Conservation (phyloP, 1,139 yeast species). For the Zygosaccharomyces pseudobailii region DNA sequence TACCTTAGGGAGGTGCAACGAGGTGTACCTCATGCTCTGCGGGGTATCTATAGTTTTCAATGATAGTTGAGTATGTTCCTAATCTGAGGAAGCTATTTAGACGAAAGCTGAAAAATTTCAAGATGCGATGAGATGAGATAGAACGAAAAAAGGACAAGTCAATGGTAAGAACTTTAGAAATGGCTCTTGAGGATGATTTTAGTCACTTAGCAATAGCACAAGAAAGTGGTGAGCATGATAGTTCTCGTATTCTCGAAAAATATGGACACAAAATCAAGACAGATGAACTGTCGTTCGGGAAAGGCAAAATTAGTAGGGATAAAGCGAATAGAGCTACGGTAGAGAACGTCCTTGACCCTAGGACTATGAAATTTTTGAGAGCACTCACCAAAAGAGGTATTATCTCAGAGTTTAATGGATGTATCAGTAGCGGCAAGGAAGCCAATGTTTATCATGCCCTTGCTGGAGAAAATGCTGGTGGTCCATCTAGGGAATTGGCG, state of each 20-base stretch:
- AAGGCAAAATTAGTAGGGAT: constrained; percentile 62
- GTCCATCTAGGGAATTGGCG: constrained; percentile 52
- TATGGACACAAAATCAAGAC: constrained; percentile 62
- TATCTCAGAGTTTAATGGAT: constrained; percentile 83
- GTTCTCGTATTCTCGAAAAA: constrained; percentile 55
- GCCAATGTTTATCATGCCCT: constrained; percentile 96
- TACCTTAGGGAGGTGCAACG: constrained; percentile 18
- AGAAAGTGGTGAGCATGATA: constrained; percentile 33
- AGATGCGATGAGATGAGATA: constrained; percentile 14
- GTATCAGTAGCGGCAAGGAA: constrained; percentile 95
- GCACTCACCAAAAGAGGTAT: constrained; percentile 80
- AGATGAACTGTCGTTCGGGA: constrained; percentile 50
- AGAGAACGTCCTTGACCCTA: constrained; percentile 92
- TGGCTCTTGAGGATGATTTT: constrained; percentile 25
- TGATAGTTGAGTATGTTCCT: not conserved
- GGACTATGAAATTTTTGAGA: constrained; percentile 78
- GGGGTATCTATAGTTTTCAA: not conserved
- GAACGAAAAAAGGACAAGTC: not conserved
- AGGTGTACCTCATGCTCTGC: constrained; percentile 3
- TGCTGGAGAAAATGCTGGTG: constrained; percentile 46
- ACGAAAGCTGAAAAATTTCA: constrained; percentile 5
- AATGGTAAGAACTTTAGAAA: not conserved
- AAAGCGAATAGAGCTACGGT: constrained; percentile 93
- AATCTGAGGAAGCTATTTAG: not conserved
- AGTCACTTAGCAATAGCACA: constrained; percentile 15